Conservation (phyloP, 345 rosid species). For the Citrus reticulata region DNA sequence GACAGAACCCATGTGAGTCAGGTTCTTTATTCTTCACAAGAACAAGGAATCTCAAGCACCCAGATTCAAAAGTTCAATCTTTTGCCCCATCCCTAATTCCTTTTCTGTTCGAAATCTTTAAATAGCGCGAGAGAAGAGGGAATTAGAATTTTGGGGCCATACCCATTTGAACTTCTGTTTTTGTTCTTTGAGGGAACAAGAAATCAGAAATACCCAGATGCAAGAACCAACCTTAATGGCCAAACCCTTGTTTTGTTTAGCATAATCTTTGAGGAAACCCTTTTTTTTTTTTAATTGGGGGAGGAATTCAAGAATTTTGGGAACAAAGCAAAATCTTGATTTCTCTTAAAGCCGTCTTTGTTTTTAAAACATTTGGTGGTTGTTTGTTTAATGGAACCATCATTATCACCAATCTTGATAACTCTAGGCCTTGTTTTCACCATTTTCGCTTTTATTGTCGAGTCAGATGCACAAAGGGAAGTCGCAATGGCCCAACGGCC, state of each 20-base stretch:
- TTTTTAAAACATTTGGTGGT: not conserved
- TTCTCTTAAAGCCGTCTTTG: not conserved
- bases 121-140: not conserved
- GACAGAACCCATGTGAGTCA: not conserved
- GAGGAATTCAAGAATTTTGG: not conserved
- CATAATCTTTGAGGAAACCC: not conserved
- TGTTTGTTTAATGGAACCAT: conserved; percentile 8
- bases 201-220: conserved; percentile 1
- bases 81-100: not conserved
- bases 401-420: not conserved
- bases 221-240: not conserved
- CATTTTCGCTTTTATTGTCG: not conserved
- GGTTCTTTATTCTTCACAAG: not conserved
- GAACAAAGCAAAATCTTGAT: not conserved
- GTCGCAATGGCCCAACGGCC: not conserved
- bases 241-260: not conserved
- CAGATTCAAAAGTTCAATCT: conserved; percentile 4
- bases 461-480: conserved; percentile 1
- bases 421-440: not conserved
- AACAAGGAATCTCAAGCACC: not conserved
- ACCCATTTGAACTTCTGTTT: not conserved
- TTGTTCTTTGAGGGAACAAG: not conserved
- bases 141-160: not conserved
- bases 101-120: not conserved
- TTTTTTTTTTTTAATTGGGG: not conserved